Percentiles rank a stretch among this genome's conserved stretches.
Evolutionary conservation across 371 early-diverging fungal species (phyloP).

Genomic region (Dichotomocladium elegans): DNA sequence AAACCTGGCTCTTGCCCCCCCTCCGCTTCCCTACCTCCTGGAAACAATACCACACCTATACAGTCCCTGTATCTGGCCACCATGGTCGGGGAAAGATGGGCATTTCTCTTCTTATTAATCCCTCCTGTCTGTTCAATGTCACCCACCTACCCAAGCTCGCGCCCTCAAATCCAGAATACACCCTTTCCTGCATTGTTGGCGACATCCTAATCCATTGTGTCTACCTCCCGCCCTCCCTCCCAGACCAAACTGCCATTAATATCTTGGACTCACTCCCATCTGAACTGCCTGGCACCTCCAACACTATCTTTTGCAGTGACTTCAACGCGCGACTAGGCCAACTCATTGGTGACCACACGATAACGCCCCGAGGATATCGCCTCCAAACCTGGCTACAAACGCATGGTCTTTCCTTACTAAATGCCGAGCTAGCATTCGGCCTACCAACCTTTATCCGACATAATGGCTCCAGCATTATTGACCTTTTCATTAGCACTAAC

Average conservation of each 20-base stretch:
- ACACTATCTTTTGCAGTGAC: conserved; percentile 16
- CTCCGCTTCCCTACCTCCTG: conserved; percentile 7
- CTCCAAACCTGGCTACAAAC: background rate
- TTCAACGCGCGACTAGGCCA: conserved; percentile 12
- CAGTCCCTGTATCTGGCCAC: background rate
- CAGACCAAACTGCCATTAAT: background rate
- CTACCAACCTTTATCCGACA: conserved; percentile 1
- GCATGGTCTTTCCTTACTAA: conserved; percentile 3
- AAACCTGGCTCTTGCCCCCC: background rate
- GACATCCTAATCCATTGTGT: conserved; percentile 7
- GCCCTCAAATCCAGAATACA: background rate
- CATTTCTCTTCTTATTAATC: background rate
- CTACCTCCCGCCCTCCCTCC: conserved; percentile 6
- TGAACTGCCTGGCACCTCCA: background rate
- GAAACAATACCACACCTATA: conserved; percentile 10
- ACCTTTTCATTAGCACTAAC: conserved; percentile 4
- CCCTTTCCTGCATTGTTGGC: conserved; percentile 1
- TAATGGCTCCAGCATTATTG: conserved; percentile 4
- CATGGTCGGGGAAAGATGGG: conserved; percentile 4
- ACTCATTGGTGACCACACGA: conserved; percentile 1
- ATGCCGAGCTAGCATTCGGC: conserved; percentile 2
- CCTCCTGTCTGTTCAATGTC: background rate
- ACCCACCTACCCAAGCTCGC: background rate
- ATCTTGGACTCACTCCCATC: background rate
- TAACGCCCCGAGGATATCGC: background rate